Percentiles rank a stretch among this genome's conserved stretches.
Evolutionary conservation across 108 stramenopile genomes (phyloP).

Genomic region (Thalassiosira profunda): DNA sequence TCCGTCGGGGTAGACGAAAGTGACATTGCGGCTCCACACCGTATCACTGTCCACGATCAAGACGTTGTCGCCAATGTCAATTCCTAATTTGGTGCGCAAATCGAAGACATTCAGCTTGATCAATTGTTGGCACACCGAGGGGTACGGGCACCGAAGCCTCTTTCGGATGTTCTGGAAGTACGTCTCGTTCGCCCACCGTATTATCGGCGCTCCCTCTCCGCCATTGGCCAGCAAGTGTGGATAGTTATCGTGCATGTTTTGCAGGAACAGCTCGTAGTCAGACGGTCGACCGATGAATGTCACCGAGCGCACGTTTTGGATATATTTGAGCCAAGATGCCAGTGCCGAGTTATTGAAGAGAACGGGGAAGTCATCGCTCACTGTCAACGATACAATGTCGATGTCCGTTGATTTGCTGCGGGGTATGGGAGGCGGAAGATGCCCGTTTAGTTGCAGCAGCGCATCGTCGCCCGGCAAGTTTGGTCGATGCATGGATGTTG

Average conservation of each 20-base stretch:
- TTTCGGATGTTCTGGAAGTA: slow-evolving; percentile 19
- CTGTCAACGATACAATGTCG: slow-evolving; percentile 38
- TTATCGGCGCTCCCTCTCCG: neutral
- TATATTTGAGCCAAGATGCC: slow-evolving; percentile 31
- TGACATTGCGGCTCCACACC: slow-evolving; percentile 30
- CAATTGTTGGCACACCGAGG: slow-evolving; percentile 26
- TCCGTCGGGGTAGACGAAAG: slow-evolving; percentile 26
- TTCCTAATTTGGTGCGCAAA: slow-evolving; percentile 8
- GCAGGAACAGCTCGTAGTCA: slow-evolving; percentile 12
- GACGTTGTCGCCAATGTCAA: slow-evolving; percentile 23
- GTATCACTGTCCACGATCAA: slow-evolving; percentile 39
- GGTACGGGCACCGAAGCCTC: slow-evolving; percentile 14
- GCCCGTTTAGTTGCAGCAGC: no score
- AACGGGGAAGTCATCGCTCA: slow-evolving; percentile 22
- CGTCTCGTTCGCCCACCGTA: slow-evolving; percentile 39
- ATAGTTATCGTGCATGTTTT: slow-evolving; percentile 21
- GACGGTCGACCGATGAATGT: slow-evolving; percentile 38
- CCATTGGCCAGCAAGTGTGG: slow-evolving; percentile 10
- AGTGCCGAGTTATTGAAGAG: slow-evolving; percentile 43
- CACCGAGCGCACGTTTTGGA: slow-evolving; percentile 36
- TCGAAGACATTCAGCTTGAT: slow-evolving; percentile 42
- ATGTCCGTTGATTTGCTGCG: slow-evolving; percentile 13
- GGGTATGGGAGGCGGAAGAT: no score
- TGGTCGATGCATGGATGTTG: no score
- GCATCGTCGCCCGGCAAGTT: no score